Conservation (phyloP, 805 yeast species). For the Yarrowia sp. region DNA sequence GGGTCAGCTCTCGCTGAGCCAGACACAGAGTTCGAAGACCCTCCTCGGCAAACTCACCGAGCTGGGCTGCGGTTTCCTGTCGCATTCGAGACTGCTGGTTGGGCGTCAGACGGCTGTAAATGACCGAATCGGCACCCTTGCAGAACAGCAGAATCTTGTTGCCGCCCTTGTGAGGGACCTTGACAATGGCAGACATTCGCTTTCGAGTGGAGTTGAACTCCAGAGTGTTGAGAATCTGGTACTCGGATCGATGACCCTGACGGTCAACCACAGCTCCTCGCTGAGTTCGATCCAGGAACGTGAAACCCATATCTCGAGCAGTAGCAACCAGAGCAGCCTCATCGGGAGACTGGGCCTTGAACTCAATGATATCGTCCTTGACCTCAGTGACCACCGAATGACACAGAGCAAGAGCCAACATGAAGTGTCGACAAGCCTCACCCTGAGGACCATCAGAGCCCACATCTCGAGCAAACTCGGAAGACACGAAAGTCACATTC, state of each 20-base stretch:
- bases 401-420: constrained; percentile 71
- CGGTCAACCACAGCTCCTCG: constrained; percentile 47
- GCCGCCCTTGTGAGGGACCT: constrained; percentile 40
- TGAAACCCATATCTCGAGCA: constrained; percentile 74
- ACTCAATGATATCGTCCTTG: constrained; percentile 44
- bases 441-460: constrained; percentile 45
- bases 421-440: constrained; percentile 54
- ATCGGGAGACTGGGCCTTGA: constrained; percentile 84
- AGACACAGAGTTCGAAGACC: constrained; percentile 78
- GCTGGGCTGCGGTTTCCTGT: constrained; percentile 63
- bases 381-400: constrained; percentile 74
- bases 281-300: constrained; percentile 57
- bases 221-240: constrained; percentile 56
- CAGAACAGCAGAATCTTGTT: constrained; percentile 50
- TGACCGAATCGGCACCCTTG: constrained; percentile 82
- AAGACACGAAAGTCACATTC: constrained; percentile 65
- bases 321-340: constrained; percentile 79
- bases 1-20: constrained; percentile 57
- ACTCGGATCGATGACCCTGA: constrained; percentile 50
- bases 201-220: constrained; percentile 75
- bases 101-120: constrained; percentile 50
- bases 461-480: constrained; percentile 58
- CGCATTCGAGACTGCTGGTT: constrained; percentile 48
- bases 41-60: constrained; percentile 73
- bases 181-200: constrained; percentile 72